These are phyloP conservation scores for Vigna mungo DNA, from an alignment of 306 rosid genomes.

Conservation along the genomic window DNA sequence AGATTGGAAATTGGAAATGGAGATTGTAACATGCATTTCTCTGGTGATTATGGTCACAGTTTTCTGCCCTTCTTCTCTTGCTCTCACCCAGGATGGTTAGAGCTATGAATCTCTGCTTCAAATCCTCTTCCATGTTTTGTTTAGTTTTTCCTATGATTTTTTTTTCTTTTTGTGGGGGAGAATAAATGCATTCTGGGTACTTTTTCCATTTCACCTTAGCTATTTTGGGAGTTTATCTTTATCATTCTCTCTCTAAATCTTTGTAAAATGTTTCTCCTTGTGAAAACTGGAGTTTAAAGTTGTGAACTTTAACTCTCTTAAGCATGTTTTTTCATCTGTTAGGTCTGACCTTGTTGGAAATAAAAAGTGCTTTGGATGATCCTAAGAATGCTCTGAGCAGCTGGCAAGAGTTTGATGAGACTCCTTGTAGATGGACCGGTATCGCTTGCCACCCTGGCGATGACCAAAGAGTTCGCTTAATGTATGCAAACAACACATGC, in stretches of 20 bases:
- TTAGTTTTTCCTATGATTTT: not conserved
- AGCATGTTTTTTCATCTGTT: constrained; percentile 27
- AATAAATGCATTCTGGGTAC: constrained; percentile 12
- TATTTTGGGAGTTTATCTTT: not conserved
- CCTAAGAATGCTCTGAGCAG: constrained; percentile 66
- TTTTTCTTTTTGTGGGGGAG: not conserved
- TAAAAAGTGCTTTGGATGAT: constrained; percentile 78
- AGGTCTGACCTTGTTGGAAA: constrained; percentile 87
- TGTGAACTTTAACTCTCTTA: constrained; percentile 18
- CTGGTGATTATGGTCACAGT: constrained; percentile 47
- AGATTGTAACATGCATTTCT: constrained; percentile 46
- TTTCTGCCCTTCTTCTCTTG: constrained; percentile 54
- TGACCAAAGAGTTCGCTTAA: constrained; percentile 74
- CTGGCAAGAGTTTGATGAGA: constrained; percentile 77
- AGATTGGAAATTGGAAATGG: constrained; percentile 52
- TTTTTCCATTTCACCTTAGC: not conserved
- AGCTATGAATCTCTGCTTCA: constrained; percentile 28
- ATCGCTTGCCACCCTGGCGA: constrained; percentile 79
- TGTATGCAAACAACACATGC: constrained; percentile 55
- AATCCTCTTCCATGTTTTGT: not conserved
- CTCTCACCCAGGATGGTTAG: constrained; percentile 87
- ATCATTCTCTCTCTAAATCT: not conserved
- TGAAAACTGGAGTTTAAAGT: constrained; percentile 30
- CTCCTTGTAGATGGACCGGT: constrained; percentile 97
- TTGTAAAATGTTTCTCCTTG: not conserved